Evolutionary conservation across 73 alveolate species (phyloP), one percentile per base, ranked within the genome.

Genomic region (Symbiodinium natans): DNA sequence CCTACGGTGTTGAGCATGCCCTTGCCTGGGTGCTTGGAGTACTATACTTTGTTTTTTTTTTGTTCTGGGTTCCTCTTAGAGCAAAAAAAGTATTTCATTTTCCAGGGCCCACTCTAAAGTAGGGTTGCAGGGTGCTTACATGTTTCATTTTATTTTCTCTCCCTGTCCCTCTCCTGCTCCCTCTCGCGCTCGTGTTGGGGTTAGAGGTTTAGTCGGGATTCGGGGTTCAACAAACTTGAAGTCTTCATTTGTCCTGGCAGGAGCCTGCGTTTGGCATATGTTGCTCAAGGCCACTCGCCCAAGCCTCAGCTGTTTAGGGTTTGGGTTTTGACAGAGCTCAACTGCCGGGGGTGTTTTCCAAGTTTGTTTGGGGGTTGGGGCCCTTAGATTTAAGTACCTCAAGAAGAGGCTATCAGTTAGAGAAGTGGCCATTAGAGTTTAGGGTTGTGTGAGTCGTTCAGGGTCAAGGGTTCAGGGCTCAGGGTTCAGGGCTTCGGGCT

Each of bases 201-300:
- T 52, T 52, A 10, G 1, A 0, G n/a, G 71, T 13, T 52, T 52
- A 43, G 19, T 43, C 11, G 56, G 56, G 11, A 11, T n/a, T 5
- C 56, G 17, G 68, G 21, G 68, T 52, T 5, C 3, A 21, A 46
- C 59, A 21, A 46, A 46, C 25, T 2, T 46, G 68, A 27, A 29
- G 59, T 46, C 17, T 21, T 52, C 7, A 27, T 11, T 59, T 17
- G 27, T 59, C 31, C 36, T 63, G 13, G 39, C 10, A 86, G 93
- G 93, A 59, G 93, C 11, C 93, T 86, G 33, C 93, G 93, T 25
- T 29, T 86, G 43, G 93, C 93, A 38, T 86, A 86, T 29, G 93
- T 86, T 48, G 93, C 93, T 3, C 93, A 86, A 34, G 17, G 83
- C 39, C 93, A 86, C 68, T 73, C 93, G 93, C 42, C 36, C 38